Evolutionary conservation across 495 filamentous ascomycete genomes (phyloP).

Genomic region (Penicillium riverlandense): DNA sequence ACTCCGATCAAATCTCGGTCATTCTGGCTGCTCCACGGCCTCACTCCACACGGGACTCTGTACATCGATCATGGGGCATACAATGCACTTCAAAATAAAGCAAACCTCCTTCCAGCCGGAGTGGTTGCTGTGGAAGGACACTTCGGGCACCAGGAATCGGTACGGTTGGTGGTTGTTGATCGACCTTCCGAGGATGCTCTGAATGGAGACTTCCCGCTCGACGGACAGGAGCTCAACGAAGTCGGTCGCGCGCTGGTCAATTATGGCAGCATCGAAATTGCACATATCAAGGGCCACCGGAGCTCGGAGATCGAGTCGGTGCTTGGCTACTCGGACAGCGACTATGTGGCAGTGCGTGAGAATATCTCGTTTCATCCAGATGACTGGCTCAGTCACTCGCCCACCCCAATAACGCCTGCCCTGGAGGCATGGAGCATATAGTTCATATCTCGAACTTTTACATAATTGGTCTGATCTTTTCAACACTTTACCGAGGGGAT

Average conservation of each 20-base stretch:
- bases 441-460: too few relatives aligned
- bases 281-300: slow-evolving; percentile 72
- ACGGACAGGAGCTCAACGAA: slow-evolving; percentile 53
- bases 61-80: slow-evolving; percentile 89
- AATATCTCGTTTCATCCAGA: slow-evolving; percentile 64
- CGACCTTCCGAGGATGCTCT: slow-evolving; percentile 29
- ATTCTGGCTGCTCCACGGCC: slow-evolving; percentile 94
- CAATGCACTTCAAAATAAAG: slow-evolving; percentile 67
- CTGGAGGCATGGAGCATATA: slow-evolving; percentile 12
- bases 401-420: slow-evolving; percentile 35
- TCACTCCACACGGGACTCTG: slow-evolving; percentile 84
- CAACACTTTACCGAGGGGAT: too few relatives aligned
- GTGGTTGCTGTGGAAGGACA: slow-evolving; percentile 81
- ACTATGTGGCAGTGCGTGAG: slow-evolving; percentile 87
- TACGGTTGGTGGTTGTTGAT: slow-evolving; percentile 72
- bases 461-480: too few relatives aligned
- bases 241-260: slow-evolving; percentile 91
- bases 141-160: slow-evolving; percentile 89
- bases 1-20: slow-evolving; percentile 84
- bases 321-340: slow-evolving; percentile 86
- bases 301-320: slow-evolving; percentile 72
- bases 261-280: slow-evolving; percentile 79
- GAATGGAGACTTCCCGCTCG: slow-evolving; percentile 36
- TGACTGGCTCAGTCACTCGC: slow-evolving; percentile 9
- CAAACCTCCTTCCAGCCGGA: slow-evolving; percentile 84